Percentiles rank a stretch among this genome's conserved stretches.
These are phyloP conservation scores for Kwoniella dendrophila DNA, from an alignment of 768 basidiomycete species.

Conservation along the genomic window DNA sequence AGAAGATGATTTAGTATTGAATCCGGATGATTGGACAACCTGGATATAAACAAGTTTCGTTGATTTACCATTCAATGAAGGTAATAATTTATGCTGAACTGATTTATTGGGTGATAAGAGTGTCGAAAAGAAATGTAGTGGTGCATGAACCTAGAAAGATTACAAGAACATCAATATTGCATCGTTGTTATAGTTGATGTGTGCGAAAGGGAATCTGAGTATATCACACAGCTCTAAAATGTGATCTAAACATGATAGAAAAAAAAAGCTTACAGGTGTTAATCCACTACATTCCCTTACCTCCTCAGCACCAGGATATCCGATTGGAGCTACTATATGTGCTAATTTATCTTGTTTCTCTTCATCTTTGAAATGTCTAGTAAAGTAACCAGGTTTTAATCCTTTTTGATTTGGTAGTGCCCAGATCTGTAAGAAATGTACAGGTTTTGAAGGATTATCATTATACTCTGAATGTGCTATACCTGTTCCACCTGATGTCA, in stretches of 20 bases:
- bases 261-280: constrained; percentile 63
- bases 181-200: too few species aligned
- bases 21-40: constrained; percentile 80
- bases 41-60: constrained; percentile 77
- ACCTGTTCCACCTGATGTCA: constrained; percentile 89
- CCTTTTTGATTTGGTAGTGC: constrained; percentile 60
- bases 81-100: constrained; percentile 62
- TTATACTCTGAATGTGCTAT: constrained; percentile 76
- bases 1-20: constrained; percentile 63
- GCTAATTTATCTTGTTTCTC: constrained; percentile 76
- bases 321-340: constrained; percentile 74
- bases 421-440: constrained; percentile 74
- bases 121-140: constrained; percentile 66
- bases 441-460: constrained; percentile 56
- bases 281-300: constrained; percentile 74
- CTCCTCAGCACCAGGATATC: constrained; percentile 63
- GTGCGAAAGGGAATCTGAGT: too few species aligned
- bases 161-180: constrained; percentile 1
- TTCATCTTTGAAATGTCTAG: constrained; percentile 76
- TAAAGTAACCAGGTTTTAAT: constrained; percentile 80
- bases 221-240: too few species aligned
- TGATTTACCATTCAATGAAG: constrained; percentile 18
- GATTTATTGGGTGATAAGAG: constrained; percentile 66
- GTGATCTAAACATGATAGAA: too few species aligned
- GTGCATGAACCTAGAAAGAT: constrained; percentile 42